Percentiles rank a stretch among this genome's conserved stretches.
Conservation (phyloP, 2,329 filamentous ascomycete genomes). For the Ophiostoma sp. region DNA sequence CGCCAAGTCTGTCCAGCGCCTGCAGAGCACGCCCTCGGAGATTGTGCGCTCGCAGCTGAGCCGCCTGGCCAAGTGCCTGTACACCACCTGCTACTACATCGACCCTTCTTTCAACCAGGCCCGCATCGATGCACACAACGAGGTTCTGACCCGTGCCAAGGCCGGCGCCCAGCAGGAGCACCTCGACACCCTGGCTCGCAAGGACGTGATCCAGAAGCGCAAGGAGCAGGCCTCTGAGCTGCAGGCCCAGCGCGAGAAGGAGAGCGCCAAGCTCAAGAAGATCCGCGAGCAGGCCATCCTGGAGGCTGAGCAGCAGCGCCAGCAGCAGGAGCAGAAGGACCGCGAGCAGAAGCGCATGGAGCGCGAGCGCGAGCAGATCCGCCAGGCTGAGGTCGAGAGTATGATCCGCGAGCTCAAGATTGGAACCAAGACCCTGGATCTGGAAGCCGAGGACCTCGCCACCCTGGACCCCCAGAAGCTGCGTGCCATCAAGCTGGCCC, state of each 20-base stretch:
- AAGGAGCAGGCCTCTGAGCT: slow-evolving; percentile 92
- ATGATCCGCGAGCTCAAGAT: slow-evolving; percentile 88
- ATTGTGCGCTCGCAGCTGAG: slow-evolving; percentile 94
- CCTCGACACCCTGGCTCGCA: slow-evolving; percentile 73
- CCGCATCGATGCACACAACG: slow-evolving; percentile 70
- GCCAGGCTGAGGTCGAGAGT: slow-evolving; percentile 89
- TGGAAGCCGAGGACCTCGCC: slow-evolving; percentile 76
- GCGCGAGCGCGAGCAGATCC: slow-evolving; percentile 82
- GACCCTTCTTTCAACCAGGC: slow-evolving; percentile 83
- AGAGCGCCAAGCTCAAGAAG: slow-evolving; percentile 83
- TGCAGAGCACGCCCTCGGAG: slow-evolving; percentile 96
- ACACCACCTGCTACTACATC: slow-evolving; percentile 91
- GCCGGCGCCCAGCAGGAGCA: slow-evolving; percentile 91
- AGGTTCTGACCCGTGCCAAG: slow-evolving; percentile 73
- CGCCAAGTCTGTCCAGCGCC: slow-evolving; percentile 77
- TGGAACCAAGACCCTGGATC: slow-evolving; percentile 66
- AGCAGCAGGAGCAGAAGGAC: slow-evolving; percentile 87
- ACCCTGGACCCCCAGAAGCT: slow-evolving; percentile 85
- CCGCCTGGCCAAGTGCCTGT: slow-evolving; percentile 83
- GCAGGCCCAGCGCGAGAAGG: slow-evolving; percentile 81
- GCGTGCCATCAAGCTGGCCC: slow-evolving; percentile 88
- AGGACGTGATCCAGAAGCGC: slow-evolving; percentile 89
- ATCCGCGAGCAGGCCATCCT: slow-evolving; percentile 81
- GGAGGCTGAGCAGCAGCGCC: slow-evolving; percentile 81
- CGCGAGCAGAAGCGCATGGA: slow-evolving; percentile 81